A percentile compares a stretch with the other conserved stretches of the same genome.
Evolutionary conservation across 495 filamentous ascomycete genomes (phyloP).

Genomic region (Penicillium bovifimosum): DNA sequence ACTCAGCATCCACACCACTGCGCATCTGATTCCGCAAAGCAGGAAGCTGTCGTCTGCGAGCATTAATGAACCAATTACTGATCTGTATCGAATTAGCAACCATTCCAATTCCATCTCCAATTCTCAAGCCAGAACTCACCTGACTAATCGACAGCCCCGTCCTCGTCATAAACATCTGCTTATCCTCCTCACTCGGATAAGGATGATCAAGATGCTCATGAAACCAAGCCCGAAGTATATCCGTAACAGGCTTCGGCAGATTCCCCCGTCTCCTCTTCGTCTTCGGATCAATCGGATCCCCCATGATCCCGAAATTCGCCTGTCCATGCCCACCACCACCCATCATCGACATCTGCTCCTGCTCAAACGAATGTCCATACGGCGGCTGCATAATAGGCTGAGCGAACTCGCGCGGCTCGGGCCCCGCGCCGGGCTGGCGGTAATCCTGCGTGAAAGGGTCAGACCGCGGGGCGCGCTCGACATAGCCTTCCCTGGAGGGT

Average conservation of each 20-base stretch:
- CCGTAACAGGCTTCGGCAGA: constrained; percentile 78
- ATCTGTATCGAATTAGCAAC: constrained; percentile 49
- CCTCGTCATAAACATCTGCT: constrained; percentile 68
- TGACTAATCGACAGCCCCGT: constrained; percentile 79
- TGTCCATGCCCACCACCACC: constrained; percentile 19
- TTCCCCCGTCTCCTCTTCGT: constrained; percentile 71
- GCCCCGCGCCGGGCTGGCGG: constrained; percentile 10
- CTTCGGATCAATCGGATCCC: constrained; percentile 40
- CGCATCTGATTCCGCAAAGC: constrained; percentile 53
- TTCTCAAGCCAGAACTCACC: constrained; percentile 42
- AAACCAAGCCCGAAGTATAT: constrained; percentile 78
- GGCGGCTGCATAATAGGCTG: constrained; percentile 26
- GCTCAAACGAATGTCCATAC: constrained; percentile 32
- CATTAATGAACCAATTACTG: constrained; percentile 96
- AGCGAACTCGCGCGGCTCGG: constrained; percentile 6
- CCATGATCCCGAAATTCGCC: constrained; percentile 43
- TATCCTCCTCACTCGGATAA: constrained; percentile 88
- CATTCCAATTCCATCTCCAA: too few relatives aligned
- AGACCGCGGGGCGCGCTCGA: constrained; percentile 29
- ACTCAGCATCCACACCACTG: constrained; percentile 32
- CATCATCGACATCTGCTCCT: constrained; percentile 32
- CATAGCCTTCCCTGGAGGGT: constrained; percentile 20
- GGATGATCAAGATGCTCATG: constrained; percentile 69
- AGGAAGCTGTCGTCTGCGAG: constrained; percentile 72
- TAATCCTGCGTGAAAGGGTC: constrained; percentile 28